A percentile compares a stretch with the other conserved stretches of the same genome.
These are phyloP conservation scores for Amauroascus verrucosus DNA, from an alignment of 2,329 filamentous ascomycete species.

Conservation along the genomic window DNA sequence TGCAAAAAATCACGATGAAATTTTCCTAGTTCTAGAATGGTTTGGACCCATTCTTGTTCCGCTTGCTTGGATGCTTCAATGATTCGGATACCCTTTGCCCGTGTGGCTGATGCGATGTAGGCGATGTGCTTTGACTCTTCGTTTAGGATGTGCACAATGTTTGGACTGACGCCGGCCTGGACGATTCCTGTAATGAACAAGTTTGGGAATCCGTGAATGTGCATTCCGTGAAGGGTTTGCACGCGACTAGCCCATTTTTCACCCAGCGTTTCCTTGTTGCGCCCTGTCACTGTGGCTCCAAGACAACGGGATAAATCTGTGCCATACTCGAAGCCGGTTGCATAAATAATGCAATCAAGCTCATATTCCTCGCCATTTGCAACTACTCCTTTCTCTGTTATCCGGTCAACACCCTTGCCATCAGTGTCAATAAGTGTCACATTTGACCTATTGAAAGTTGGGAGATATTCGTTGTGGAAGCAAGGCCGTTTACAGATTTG, in stretches of 20 bases:
- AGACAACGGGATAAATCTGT: conserved; percentile 19
- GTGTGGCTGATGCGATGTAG: not conserved
- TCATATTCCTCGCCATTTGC: conserved; percentile 40
- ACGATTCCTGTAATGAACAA: conserved; percentile 40
- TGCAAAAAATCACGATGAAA: not conserved
- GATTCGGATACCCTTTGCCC: not conserved
- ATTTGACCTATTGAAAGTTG: conserved; percentile 47
- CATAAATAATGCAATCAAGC: conserved; percentile 40
- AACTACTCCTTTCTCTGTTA: conserved; percentile 40
- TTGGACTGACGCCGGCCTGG: conserved; percentile 27
- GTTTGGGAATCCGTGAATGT: conserved; percentile 45
- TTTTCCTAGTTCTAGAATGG: not conserved
- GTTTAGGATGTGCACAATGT: not conserved
- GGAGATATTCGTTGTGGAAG: conserved; percentile 40
- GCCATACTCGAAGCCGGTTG: conserved; percentile 34
- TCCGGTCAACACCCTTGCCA: conserved; percentile 41
- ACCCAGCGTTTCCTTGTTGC: conserved; percentile 36
- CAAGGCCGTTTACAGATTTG: conserved; percentile 46
- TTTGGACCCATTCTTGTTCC: conserved; percentile 2
- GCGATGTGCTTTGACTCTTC: conserved; percentile 1
- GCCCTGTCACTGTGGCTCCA: conserved; percentile 36
- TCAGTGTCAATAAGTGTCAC: conserved; percentile 53
- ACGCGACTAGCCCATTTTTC: conserved; percentile 40
- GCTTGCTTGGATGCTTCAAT: not conserved
- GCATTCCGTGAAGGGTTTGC: conserved; percentile 45